Evolutionary conservation across 2,329 filamentous ascomycete genomes (phyloP).

Genomic region (Phyllosticta citribraziliensis): DNA sequence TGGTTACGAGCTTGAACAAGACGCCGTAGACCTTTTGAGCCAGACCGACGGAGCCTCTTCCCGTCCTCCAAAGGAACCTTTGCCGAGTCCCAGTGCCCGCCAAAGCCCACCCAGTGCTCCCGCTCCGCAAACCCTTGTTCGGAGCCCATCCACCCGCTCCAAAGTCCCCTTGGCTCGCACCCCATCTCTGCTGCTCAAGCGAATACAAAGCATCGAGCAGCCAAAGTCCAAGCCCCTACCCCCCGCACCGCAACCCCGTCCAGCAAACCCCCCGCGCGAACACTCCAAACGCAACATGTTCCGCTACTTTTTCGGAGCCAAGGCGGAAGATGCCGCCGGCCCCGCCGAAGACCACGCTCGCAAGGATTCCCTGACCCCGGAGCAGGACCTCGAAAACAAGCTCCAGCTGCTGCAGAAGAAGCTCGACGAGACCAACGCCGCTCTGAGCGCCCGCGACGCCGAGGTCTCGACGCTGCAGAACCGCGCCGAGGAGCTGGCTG

Average conservation of each 20-base stretch:
- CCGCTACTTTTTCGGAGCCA: conserved; percentile 29
- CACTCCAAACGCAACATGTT: conserved; percentile 24
- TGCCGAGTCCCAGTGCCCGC: not conserved
- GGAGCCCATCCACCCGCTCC: not conserved
- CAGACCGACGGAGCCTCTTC: not conserved
- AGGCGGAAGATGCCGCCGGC: not conserved
- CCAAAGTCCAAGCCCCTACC: conserved; percentile 14
- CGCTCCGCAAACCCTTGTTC: not conserved
- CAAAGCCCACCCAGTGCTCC: not conserved
- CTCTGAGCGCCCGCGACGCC: conserved; percentile 15
- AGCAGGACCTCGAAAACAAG: conserved; percentile 9
- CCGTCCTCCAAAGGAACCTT: not conserved
- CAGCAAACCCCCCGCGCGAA: conserved; percentile 18
- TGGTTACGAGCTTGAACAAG: conserved; percentile 9
- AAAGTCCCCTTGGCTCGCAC: not conserved
- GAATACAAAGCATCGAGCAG: not conserved
- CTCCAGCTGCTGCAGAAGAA: conserved; percentile 13
- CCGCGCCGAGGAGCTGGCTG: conserved; percentile 15
- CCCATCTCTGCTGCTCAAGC: not conserved
- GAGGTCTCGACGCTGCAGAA: conserved; percentile 24
- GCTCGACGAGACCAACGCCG: conserved; percentile 24
- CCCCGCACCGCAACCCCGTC: conserved; percentile 21
- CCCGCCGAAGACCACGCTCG: conserved; percentile 1
- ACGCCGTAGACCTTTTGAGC: not conserved
- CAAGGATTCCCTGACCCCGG: conserved; percentile 2